Percentiles rank a stretch among this genome's conserved stretches.
phyloP scores from a whole-genome alignment of 257 asterid species.

The Scutellaria galericulata region DNA sequence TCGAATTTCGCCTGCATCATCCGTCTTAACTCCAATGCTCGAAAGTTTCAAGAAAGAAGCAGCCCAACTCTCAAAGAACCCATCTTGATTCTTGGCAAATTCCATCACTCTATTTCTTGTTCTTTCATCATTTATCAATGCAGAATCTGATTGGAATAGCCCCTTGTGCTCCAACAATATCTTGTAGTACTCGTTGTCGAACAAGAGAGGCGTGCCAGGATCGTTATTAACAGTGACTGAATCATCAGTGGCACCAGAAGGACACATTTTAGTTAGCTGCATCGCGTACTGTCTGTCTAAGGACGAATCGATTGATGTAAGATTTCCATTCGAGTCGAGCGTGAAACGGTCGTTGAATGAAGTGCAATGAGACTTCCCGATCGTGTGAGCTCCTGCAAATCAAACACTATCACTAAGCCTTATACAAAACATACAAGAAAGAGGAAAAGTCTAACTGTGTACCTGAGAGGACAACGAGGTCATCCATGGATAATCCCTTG shows the following conservation, averaged over 20 bases:
- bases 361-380: conserved; percentile 79
- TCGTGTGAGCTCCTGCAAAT: conserved; percentile 77
- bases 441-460: neutral
- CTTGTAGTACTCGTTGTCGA: conserved; percentile 69
- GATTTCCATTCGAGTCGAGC: conserved; percentile 56
- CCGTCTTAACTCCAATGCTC: conserved; percentile 55
- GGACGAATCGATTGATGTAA: conserved; percentile 57
- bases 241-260: conserved; percentile 40
- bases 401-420: neutral
- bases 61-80: conserved; percentile 62
- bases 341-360: conserved; percentile 69
- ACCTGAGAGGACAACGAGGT: conserved; percentile 83
- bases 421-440: neutral
- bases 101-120: conserved; percentile 50
- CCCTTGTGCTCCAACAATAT: conserved; percentile 59
- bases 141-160: conserved; percentile 77
- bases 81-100: conserved; percentile 53
- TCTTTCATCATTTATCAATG: conserved; percentile 50
- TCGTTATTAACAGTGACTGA: conserved; percentile 60
- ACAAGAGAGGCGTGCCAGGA: conserved; percentile 58
- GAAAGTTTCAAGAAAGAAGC: conserved; percentile 62
- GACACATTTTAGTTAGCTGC: conserved; percentile 54
- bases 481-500: conserved; percentile 72
- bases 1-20: conserved; percentile 60
- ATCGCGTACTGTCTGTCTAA: conserved; percentile 60